Base-by-base conservation (phyloP, 139 green algal species). In the Chlorella sp. region DNA sequence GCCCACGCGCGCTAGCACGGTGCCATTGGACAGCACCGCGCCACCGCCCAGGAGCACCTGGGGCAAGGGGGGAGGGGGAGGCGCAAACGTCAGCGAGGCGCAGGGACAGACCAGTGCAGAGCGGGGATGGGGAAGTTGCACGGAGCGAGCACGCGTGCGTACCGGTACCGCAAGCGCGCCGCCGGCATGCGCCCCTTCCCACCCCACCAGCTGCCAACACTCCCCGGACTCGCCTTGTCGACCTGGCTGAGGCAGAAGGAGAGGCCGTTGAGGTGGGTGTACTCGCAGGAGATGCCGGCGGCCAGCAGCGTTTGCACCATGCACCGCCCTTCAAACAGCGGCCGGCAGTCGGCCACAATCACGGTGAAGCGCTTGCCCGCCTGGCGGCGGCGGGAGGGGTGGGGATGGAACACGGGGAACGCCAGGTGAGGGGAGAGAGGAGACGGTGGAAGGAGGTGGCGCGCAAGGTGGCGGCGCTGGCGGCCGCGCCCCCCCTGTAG, bases 1-100 rank as follows among this genome's bases (percentile, higher is more conserved):
- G 43, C 96, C 96, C 2, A 91, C 91, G 5, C 96, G 83, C 2
- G 88, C 82, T 33, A 98, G 82, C 25, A 98, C 92, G 0, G 88
- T 90, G 73, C 96, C 96, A 80, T 99, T 99, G 61, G 91, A 92
- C 59, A 98, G 87, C 50, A 98, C 93, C 9, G 92, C 88, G 19
- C 87, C 80, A 0, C 96, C 96, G 3, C 96, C 96, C 50, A 99
- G 79, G 61, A 99, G 91, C 43, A 95, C 89, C 72, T 89, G 67
- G 40, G 59, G 31, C 50, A 40, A 19, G 15, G 19, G n/a, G n/a
- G n/a, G n/a, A n/a, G n/a, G n/a, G n/a, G n/a, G n/a, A n/a, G n/a
- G n/a, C n/a, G n/a, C n/a, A n/a, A n/a, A n/a, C n/a, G n/a, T n/a
- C n/a, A n/a, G n/a, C n/a, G n/a, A n/a, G n/a, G n/a, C n/a, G n/a